Evolutionary conservation across 2,329 filamentous ascomycete genomes (phyloP), one percentile per base, ranked within the genome.

Genomic region (Lecanicillium sp.): DNA sequence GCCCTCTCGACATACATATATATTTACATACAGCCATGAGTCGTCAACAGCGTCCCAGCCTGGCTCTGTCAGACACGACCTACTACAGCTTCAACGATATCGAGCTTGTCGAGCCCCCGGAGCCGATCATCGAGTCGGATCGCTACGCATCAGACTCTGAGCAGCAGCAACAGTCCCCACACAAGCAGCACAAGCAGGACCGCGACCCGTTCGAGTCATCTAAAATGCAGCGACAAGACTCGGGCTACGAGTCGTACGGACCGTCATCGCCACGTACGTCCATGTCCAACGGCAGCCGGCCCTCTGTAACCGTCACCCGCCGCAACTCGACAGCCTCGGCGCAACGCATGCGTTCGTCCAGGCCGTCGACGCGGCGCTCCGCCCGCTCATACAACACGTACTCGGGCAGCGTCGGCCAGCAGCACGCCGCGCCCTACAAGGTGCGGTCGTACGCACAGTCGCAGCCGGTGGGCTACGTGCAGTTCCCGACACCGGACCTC

Each of bases 141-240:
- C 50, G 49, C 30, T 42, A 37, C 45, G 24, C 30, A 11, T 30
- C n/a, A 15, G 37, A 27, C 47, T 46, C 8, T n/a, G n/a, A n/a
- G 44, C 55, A 24, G 51, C 53, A 44, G 29, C 44, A 9, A 41
- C 54, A 40, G 29, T 44, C n/a, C n/a, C n/a, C n/a, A n/a, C n/a
- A n/a, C n/a, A n/a, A 23, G 17, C 54, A 17, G 21, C 30, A 47
- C 29, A 44, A 29, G 15, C 50, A 26, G 20, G 42, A 44, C 20
- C 49, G 23, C 51, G 32, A 48, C 33, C 24, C 51, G 47, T 51
- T 51, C 20, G 44, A 42, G 11, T 60, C 67, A 0, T 55, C 59
- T 40, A 67, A 65, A 48, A 78, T 80, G 67, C 69, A 70, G 42
- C 70, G 78, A 12, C 75, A 79, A 51, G 77, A 81, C 57, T 81